Conservation (phyloP, 2,329 filamentous ascomycete species). For the Pyrenochaeta sp. region DNA sequence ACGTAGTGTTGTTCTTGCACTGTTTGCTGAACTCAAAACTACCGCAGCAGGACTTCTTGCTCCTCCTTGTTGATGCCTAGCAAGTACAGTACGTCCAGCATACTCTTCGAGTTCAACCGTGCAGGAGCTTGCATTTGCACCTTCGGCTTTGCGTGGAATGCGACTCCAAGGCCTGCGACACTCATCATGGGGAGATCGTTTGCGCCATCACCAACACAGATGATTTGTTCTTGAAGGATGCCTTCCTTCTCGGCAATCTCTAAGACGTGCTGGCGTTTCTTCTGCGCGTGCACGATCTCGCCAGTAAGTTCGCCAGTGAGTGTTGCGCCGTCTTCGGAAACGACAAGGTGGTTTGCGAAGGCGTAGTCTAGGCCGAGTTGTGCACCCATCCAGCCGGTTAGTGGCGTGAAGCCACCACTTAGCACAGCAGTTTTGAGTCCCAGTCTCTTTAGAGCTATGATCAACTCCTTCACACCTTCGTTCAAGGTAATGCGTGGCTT, state of each 20-base stretch:
- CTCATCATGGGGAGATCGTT: conserved; percentile 85
- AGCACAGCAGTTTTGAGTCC: conserved; percentile 90
- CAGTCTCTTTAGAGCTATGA: conserved; percentile 76
- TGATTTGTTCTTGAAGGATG: conserved; percentile 70
- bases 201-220: conserved; percentile 82
- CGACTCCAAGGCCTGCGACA: conserved; percentile 77
- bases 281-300: conserved; percentile 77
- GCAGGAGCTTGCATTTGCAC: conserved; percentile 81
- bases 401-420: conserved; percentile 88
- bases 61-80: conserved; percentile 76
- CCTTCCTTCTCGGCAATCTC: conserved; percentile 75
- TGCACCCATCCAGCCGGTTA: conserved; percentile 85
- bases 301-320: conserved; percentile 78
- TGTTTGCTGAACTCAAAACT: not conserved
- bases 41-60: conserved; percentile 57
- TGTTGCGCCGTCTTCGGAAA: conserved; percentile 61
- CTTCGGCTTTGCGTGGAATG: conserved; percentile 84
- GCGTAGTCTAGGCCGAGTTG: conserved; percentile 87
- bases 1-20: not conserved
- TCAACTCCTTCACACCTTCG: conserved; percentile 77
- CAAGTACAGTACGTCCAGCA: conserved; percentile 77
- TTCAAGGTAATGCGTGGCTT: conserved; percentile 81
- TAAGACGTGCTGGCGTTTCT: conserved; percentile 75
- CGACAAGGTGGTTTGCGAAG: conserved; percentile 82
- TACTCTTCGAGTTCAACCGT: conserved; percentile 73